Evolutionary conservation across 768 basidiomycete species (phyloP), one percentile per base, ranked within the genome.

Genomic region (Rhodotorula babjevae): DNA sequence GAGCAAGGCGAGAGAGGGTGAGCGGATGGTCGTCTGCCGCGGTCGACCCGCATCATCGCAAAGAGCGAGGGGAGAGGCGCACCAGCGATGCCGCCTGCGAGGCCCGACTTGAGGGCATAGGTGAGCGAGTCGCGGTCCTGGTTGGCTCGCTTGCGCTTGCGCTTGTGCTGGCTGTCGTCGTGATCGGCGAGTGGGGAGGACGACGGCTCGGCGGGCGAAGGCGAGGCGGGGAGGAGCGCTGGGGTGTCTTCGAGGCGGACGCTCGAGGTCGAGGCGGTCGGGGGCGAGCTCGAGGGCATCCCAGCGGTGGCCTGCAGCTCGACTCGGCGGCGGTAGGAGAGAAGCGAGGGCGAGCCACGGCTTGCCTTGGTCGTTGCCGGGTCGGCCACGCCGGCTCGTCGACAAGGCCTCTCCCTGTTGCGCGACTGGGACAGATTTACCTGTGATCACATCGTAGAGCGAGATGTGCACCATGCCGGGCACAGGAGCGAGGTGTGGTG

Each of bases 1-100:
- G 6, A 15, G 27, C 3, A 25, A 14, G 50, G n/a, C 57, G 10
- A 36, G 4, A 33, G 42, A 10, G 57, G 72, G 49, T 59, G 27
- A 59, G 44, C 14, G 42, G 36, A 21, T 52, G 60, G 46, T 63
- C 74, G 73, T 61, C 63, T 50, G 46, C 50, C 16, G 31, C 49
- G 46, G 31, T 52, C 12, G 23, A 23, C 23, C 50, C 25, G 11
- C 23, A 52, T 19, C 47, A 23, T 40, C 50, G 52, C 61, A 72
- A 25, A 31, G 56, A 44, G 74, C 27, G n/a, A 6, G 40, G 31
- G 47, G 14, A 27, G 58, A 27, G 16, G 73, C 92, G 78, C 79
- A 96, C 94, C 94, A 50, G 94, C 95, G 69, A 95, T 82, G 46
- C 95, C 95, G 69, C 95, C 95, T 56, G 94, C 94, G 58, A 97